Evolutionary conservation across 1,284 basidiomycete species (phyloP).

Genomic region (Tylopilus sp.): DNA sequence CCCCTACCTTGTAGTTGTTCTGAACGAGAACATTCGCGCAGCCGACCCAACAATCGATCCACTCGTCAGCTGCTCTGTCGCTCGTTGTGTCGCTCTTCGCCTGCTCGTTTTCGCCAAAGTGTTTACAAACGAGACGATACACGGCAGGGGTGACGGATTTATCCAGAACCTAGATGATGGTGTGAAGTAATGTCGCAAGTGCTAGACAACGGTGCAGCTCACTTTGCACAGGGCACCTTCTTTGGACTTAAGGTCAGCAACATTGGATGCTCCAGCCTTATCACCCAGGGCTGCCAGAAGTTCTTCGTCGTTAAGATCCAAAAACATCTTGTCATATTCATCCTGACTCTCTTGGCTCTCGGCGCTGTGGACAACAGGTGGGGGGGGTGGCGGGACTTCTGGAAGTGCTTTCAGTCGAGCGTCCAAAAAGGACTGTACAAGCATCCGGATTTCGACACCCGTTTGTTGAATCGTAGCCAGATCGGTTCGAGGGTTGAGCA

Average conservation of each 20-base stretch:
- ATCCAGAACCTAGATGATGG: constrained; percentile 48
- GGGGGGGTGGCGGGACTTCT: constrained; percentile 39
- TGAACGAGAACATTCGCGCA: constrained; percentile 68
- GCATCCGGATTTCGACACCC: constrained; percentile 28
- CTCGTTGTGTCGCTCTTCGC: constrained; percentile 31
- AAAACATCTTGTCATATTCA: constrained; percentile 51
- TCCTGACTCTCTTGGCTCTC: constrained; percentile 77
- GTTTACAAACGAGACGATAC: constrained; percentile 58
- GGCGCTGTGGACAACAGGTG: constrained; percentile 21
- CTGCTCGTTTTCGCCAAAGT: constrained; percentile 38
- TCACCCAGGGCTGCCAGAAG: constrained; percentile 52
- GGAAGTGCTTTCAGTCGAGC: constrained; percentile 54
- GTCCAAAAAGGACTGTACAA: constrained; percentile 65
- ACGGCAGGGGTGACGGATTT: constrained; percentile 54
- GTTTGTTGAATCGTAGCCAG: constrained; percentile 34
- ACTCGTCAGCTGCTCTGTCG: constrained; percentile 41
- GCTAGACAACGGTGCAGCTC: constrained; percentile 6
- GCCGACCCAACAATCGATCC: constrained; percentile 78
- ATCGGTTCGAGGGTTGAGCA: constrained; percentile 49
- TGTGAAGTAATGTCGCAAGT: background rate
- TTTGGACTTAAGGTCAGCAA: constrained; percentile 34
- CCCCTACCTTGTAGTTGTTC: constrained; percentile 48
- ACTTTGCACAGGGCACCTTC: constrained; percentile 46
- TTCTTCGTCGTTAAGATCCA: constrained; percentile 60
- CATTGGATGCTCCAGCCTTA: constrained; percentile 24